A percentile compares a stretch with the other conserved stretches of the same genome.
Evolutionary conservation across 176 grass and related monocot species (phyloP).

Genomic region (Poa annua): DNA sequence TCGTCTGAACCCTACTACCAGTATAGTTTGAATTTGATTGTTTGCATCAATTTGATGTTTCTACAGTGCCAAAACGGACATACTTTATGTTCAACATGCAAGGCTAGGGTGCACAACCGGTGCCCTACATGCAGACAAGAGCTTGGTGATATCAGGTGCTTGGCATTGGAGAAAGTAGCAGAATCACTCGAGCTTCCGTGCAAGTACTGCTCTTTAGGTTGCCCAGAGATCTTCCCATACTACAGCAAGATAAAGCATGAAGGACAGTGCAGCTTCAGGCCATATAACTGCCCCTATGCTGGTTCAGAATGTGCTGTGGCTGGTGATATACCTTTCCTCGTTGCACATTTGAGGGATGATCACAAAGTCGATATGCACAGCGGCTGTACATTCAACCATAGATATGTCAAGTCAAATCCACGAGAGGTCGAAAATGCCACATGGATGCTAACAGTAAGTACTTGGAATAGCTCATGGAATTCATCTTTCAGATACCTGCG

Average conservation of each 20-base stretch:
- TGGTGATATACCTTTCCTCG: slow-evolving; percentile 69
- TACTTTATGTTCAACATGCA: slow-evolving; percentile 62
- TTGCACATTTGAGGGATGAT: slow-evolving; percentile 67
- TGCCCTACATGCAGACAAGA: slow-evolving; percentile 72
- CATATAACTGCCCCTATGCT: slow-evolving; percentile 64
- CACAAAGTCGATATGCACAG: slow-evolving; percentile 70
- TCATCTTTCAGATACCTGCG: slow-evolving; percentile 2
- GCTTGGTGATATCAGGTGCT: slow-evolving; percentile 63
- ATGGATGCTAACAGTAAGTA: slow-evolving; percentile 68
- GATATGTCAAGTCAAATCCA: slow-evolving; percentile 64
- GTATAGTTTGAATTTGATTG: slow-evolving; percentile 22
- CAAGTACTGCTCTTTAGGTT: slow-evolving; percentile 66
- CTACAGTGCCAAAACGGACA: slow-evolving; percentile 66
- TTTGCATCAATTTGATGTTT: slow-evolving; percentile 21
- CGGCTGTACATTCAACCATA: slow-evolving; percentile 62
- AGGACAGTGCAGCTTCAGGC: slow-evolving; percentile 63
- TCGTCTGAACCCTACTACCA: background rate
- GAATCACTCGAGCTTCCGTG: slow-evolving; percentile 65
- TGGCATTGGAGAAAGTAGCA: slow-evolving; percentile 64
- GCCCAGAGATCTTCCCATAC: slow-evolving; percentile 61
- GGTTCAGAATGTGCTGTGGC: slow-evolving; percentile 66
- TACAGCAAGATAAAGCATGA: slow-evolving; percentile 74
- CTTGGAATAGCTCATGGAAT: background rate
- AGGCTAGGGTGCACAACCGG: slow-evolving; percentile 63
- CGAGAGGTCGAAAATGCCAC: slow-evolving; percentile 66